phyloP scores from a whole-genome alignment of 108 stramenopile species.

The Aurantiochytrium sp. region DNA sequence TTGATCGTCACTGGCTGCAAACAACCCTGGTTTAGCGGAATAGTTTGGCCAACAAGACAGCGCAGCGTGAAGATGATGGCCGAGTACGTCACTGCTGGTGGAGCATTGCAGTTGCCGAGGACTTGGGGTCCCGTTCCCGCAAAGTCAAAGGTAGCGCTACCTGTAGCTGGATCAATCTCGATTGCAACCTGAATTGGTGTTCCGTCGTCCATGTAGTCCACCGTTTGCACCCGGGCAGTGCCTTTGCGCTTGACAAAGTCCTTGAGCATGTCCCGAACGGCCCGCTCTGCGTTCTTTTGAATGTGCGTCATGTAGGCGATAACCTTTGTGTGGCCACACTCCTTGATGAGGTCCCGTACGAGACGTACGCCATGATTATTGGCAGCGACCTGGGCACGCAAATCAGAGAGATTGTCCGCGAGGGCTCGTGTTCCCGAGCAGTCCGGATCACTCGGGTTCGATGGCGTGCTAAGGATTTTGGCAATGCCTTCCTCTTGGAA shows the following conservation, averaged over 20 bases:
- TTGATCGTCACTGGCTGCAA: conserved; percentile 81
- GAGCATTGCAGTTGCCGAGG: conserved; percentile 88
- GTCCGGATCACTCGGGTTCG: conserved; percentile 48
- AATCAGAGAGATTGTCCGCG: conserved; percentile 84
- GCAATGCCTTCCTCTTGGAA: conserved; percentile 91
- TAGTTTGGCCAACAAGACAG: conserved; percentile 78
- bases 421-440: conserved; percentile 81
- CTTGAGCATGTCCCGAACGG: conserved; percentile 87
- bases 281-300: conserved; percentile 83
- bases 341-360: conserved; percentile 66
- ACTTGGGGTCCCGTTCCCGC: conserved; percentile 93
- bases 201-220: conserved; percentile 96
- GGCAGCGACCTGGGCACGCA: conserved; percentile 95
- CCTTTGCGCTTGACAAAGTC: background rate
- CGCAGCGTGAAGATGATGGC: conserved; percentile 95
- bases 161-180: conserved; percentile 67
- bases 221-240: conserved; percentile 52
- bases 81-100: conserved; percentile 93
- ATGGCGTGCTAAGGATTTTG: conserved; percentile 74
- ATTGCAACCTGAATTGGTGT: conserved; percentile 78
- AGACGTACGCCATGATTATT: conserved; percentile 86
- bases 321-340: conserved; percentile 75
- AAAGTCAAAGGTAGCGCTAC: conserved; percentile 84
- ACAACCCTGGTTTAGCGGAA: conserved; percentile 97
- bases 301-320: conserved; percentile 94